A percentile compares a stretch with the other conserved stretches of the same genome.
Evolutionary conservation across 495 filamentous ascomycete species (phyloP).

Genomic region (Penicillium arizonense): DNA sequence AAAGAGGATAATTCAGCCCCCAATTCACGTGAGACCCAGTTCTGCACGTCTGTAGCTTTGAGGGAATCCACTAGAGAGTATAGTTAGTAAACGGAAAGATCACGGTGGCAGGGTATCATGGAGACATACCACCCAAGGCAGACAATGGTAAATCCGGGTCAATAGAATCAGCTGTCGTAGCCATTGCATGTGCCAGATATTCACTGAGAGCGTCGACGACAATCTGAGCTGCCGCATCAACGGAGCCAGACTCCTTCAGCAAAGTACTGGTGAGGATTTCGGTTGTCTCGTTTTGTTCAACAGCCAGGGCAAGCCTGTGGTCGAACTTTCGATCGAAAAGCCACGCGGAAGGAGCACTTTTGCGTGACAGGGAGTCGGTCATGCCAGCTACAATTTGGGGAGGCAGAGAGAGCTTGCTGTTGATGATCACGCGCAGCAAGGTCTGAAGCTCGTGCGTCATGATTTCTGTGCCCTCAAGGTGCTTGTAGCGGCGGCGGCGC

Average conservation of each 20-base stretch:
- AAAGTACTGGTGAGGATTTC: conserved; percentile 9
- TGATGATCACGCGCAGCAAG: conserved; percentile 20
- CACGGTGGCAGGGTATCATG: not conserved
- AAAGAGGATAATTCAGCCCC: conserved; percentile 27
- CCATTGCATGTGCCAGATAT: conserved; percentile 26
- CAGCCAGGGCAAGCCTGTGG: conserved; percentile 16
- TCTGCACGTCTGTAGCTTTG: conserved; percentile 35
- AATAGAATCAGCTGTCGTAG: conserved; percentile 21
- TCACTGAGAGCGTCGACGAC: conserved; percentile 16
- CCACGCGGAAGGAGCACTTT: conserved; percentile 13
- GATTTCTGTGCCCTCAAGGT: conserved; percentile 26
- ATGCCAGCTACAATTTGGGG: conserved; percentile 25
- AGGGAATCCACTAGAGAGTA: conserved; percentile 35
- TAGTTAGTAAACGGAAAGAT: conserved; percentile 5
- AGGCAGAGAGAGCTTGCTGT: conserved; percentile 15
- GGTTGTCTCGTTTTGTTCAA: conserved; percentile 1
- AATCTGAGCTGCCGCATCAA: conserved; percentile 12
- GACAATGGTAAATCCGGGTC: conserved; percentile 25
- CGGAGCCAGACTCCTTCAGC: conserved; percentile 13
- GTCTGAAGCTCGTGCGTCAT: conserved; percentile 18
- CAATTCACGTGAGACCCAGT: conserved; percentile 33
- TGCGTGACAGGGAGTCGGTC: conserved; percentile 21
- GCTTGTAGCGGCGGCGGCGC: conserved; percentile 21
- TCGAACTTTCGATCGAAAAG: conserved; percentile 25
- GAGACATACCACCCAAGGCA: conserved; percentile 21